Percentiles rank a stretch among this genome's conserved stretches.
Evolutionary conservation across 352 stramenopile species (phyloP).

Genomic region (Globisporangium nodosum): DNA sequence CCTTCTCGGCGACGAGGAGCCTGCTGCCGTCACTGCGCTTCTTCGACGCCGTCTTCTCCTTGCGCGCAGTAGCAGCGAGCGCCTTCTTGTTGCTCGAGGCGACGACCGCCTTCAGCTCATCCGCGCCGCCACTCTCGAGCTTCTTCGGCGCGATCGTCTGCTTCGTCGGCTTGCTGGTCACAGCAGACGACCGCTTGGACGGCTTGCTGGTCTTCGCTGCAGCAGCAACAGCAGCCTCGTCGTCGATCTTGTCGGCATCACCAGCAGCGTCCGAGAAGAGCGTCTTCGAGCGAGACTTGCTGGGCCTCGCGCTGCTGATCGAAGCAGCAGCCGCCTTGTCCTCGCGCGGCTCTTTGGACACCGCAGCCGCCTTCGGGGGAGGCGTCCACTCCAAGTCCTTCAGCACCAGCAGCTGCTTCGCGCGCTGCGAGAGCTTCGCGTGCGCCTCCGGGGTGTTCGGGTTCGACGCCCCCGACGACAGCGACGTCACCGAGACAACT

Average conservation of each 20-base stretch:
- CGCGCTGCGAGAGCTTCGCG: conserved; percentile 22
- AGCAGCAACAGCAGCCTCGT: not conserved
- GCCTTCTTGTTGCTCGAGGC: not conserved
- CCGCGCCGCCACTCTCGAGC: not conserved
- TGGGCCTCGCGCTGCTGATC: conserved; percentile 4
- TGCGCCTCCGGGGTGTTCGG: conserved; percentile 55
- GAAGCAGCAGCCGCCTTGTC: conserved; percentile 6
- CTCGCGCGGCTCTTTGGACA: conserved; percentile 6
- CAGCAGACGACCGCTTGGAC: not conserved
- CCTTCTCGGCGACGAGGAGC: not conserved
- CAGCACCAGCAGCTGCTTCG: conserved; percentile 30
- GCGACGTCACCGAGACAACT: conserved; percentile 66
- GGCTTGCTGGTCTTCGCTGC: not conserved
- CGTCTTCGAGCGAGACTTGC: conserved; percentile 2
- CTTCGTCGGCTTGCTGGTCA: conserved; percentile 1
- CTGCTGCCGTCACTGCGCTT: not conserved
- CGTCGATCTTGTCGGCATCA: not conserved
- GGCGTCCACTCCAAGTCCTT: conserved; percentile 61
- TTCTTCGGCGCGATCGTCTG: not conserved
- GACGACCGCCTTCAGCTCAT: too few species aligned
- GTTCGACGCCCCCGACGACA: conserved; percentile 49
- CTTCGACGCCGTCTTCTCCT: not conserved
- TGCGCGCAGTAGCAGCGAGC: not conserved
- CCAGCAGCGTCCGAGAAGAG: conserved; percentile 3
- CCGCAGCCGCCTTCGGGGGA: conserved; percentile 8